phyloP scores from a whole-genome alignment of 2,329 filamentous ascomycete genomes.

The Colletotrichum liaoningense region DNA sequence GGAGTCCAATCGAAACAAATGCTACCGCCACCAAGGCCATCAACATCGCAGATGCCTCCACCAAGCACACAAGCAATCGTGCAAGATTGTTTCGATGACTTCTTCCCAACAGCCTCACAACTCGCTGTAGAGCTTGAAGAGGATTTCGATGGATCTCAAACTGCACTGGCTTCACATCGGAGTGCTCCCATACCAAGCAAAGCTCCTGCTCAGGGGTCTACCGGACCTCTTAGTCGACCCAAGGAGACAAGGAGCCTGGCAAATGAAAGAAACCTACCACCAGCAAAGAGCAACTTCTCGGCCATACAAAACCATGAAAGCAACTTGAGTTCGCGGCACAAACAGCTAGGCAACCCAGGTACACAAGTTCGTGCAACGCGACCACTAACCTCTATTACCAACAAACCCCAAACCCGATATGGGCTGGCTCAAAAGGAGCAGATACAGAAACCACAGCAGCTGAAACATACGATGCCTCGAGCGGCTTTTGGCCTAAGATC shows the following conservation, averaged over 20 bases:
- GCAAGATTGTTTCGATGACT: slow-evolving; percentile 59
- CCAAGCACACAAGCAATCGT: slow-evolving; percentile 66
- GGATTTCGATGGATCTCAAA: slow-evolving; percentile 30
- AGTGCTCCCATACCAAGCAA: not conserved
- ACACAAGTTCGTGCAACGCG: not conserved
- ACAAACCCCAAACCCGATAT: not conserved
- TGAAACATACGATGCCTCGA: not conserved
- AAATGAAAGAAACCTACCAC: not conserved
- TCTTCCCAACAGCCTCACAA: slow-evolving; percentile 68
- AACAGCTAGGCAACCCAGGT: not conserved
- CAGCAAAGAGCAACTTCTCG: not conserved
- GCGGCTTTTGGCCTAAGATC: not conserved
- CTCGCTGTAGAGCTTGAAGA: slow-evolving; percentile 64
- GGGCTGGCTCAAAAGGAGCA: not conserved
- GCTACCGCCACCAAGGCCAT: not conserved
- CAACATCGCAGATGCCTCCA: slow-evolving; percentile 39
- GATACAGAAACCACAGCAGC: not conserved
- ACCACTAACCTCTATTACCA: not conserved
- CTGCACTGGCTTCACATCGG: not conserved
- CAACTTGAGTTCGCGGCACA: not conserved
- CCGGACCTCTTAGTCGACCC: too few relatives aligned
- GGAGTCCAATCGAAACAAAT: not conserved
- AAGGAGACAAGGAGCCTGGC: not conserved
- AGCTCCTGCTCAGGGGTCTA: not conserved
- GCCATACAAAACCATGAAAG: not conserved